A percentile compares a stretch with the other conserved stretches of the same genome.
These are phyloP conservation scores for Nigrograna mackinnonii DNA, from an alignment of 2,329 filamentous ascomycete species.

Conservation along the genomic window DNA sequence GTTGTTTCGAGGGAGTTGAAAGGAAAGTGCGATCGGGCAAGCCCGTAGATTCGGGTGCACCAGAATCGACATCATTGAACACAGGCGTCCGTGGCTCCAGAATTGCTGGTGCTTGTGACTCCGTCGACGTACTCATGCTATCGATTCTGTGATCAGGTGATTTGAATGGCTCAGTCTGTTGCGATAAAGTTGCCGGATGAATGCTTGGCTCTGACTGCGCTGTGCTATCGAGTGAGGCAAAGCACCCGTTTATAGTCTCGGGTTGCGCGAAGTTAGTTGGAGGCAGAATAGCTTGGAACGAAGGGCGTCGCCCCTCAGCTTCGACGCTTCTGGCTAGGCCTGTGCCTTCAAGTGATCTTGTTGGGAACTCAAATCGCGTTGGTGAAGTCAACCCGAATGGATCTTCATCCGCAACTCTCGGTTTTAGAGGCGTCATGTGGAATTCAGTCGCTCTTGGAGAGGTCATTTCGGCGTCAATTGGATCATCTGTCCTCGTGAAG, in stretches of 20 bases:
- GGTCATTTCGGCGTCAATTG: conserved; percentile 39
- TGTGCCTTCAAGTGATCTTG: conserved; percentile 26
- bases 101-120: conserved; percentile 11
- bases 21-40: conserved; percentile 22
- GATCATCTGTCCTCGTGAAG: conserved; percentile 26
- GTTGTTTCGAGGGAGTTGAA: conserved; percentile 28
- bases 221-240: conserved; percentile 38
- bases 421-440: conserved; percentile 41
- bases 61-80: conserved; percentile 6
- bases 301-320: conserved; percentile 32
- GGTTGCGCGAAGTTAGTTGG: conserved; percentile 28
- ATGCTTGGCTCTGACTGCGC: conserved; percentile 29
- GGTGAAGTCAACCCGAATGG: conserved; percentile 43
- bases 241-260: conserved; percentile 36
- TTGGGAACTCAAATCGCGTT: conserved; percentile 45
- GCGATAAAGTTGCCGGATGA: conserved; percentile 10
- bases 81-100: conserved; percentile 13
- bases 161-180: conserved; percentile 14
- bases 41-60: conserved; percentile 13
- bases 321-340: conserved; percentile 18
- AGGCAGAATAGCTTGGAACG: conserved; percentile 40
- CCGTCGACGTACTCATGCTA: conserved; percentile 24
- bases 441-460: conserved; percentile 40
- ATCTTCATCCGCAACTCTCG: conserved; percentile 34
- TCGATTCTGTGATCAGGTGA: conserved; percentile 21